Percentiles rank a stretch among this genome's conserved stretches.
Evolutionary conservation across 1,139 yeast genomes (phyloP).

Genomic region (Citeromyces hawaiiensis): DNA sequence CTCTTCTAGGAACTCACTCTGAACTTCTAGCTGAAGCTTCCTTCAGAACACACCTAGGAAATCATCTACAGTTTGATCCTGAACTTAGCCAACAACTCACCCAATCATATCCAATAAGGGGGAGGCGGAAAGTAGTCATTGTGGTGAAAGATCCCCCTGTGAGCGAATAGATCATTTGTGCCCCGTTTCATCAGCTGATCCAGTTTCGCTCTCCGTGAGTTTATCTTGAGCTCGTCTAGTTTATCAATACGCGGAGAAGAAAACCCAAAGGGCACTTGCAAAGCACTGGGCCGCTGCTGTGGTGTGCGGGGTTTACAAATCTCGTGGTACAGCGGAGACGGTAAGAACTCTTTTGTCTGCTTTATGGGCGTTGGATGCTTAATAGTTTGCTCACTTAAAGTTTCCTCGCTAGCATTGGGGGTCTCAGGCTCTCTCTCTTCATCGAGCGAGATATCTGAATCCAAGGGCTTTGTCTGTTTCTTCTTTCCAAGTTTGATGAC

Average conservation of each 20-base stretch:
- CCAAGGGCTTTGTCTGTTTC: not conserved
- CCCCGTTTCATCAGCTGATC: not conserved
- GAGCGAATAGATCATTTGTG: not conserved
- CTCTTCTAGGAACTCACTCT: no score
- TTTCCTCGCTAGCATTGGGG: not conserved
- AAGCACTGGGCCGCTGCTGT: not conserved
- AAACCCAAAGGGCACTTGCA: not conserved
- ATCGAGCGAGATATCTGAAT: not conserved
- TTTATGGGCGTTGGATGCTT: not conserved
- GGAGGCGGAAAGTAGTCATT: not conserved
- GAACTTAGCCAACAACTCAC: no score
- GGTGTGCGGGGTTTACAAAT: not conserved
- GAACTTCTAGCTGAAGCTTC: no score
- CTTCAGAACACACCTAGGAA: no score
- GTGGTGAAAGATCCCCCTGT: not conserved
- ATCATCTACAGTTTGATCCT: no score
- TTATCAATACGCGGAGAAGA: not conserved
- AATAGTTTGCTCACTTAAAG: not conserved
- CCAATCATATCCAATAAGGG: not conserved
- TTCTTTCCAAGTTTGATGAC: slow-evolving; percentile 22
- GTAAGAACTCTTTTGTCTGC: not conserved
- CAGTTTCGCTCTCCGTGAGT: not conserved
- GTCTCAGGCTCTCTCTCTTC: not conserved
- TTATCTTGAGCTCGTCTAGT: not conserved
- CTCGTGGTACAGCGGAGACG: not conserved